Conservation (phyloP, 2,329 filamentous ascomycete genomes). For the Daldinia sp. region DNA sequence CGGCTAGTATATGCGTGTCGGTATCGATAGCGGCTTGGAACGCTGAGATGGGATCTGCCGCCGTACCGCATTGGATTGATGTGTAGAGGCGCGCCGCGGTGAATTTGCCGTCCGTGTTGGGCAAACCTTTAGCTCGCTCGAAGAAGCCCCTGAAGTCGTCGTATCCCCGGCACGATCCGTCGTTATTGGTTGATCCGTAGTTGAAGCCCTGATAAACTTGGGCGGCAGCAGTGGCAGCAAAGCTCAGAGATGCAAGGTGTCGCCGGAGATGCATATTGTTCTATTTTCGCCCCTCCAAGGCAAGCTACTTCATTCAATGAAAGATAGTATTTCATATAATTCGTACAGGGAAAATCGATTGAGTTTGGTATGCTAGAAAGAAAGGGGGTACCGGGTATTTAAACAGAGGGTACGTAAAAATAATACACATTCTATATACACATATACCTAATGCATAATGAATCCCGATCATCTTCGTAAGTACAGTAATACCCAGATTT, state of each 20-base stretch:
- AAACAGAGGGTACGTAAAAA: slow-evolving; percentile 3
- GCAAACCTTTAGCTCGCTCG: slow-evolving; percentile 58
- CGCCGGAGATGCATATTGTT: slow-evolving; percentile 40
- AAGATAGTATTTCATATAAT: slow-evolving; percentile 1
- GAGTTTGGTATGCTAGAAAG: background rate
- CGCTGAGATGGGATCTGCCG: slow-evolving; percentile 48
- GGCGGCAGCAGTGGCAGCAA: slow-evolving; percentile 36
- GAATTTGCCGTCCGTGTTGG: slow-evolving; percentile 54
- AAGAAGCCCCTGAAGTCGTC: slow-evolving; percentile 59
- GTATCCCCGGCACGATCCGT: slow-evolving; percentile 57
- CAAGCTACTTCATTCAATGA: background rate
- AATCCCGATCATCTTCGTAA: background rate
- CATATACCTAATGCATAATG: background rate
- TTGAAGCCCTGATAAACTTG: slow-evolving; percentile 57
- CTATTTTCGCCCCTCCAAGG: background rate
- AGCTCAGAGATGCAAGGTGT: slow-evolving; percentile 35
- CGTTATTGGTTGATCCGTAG: slow-evolving; percentile 57
- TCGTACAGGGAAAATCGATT: background rate
- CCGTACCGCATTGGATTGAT: slow-evolving; percentile 51
- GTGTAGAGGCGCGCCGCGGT: slow-evolving; percentile 60
- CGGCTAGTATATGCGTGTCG: slow-evolving; percentile 47
- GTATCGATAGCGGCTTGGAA: slow-evolving; percentile 51
- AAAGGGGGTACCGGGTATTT: slow-evolving; percentile 19
- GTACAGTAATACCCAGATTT: slow-evolving; percentile 13
- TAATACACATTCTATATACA: background rate